Conservation (phyloP, 1,139 yeast species). For the Blastobotrys arbuscula region DNA sequence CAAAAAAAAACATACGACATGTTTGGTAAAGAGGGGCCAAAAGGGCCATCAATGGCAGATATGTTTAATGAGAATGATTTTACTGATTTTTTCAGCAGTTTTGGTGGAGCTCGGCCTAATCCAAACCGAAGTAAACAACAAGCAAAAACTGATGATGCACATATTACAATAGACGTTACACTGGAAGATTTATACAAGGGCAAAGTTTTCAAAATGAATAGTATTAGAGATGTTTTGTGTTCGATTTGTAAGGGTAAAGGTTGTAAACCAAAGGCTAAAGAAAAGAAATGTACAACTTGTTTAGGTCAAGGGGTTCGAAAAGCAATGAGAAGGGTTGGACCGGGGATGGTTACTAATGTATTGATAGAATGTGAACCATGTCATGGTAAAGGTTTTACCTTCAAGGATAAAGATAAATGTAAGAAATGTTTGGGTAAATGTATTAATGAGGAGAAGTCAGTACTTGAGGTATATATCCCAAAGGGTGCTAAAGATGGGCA, state of each 20-base stretch:
- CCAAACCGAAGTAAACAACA: slow-evolving; percentile 16
- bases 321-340: slow-evolving; percentile 61
- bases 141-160: slow-evolving; percentile 57
- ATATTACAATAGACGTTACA: slow-evolving; percentile 55
- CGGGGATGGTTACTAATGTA: slow-evolving; percentile 68
- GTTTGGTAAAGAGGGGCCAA: slow-evolving; percentile 29
- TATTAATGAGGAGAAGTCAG: slow-evolving; percentile 59
- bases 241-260: slow-evolving; percentile 70
- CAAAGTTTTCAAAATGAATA: slow-evolving; percentile 66
- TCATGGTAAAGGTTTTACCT: slow-evolving; percentile 62
- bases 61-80: slow-evolving; percentile 62
- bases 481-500: slow-evolving; percentile 65
- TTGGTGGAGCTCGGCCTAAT: slow-evolving; percentile 20
- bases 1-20: slow-evolving; percentile 53
- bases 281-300: slow-evolving; percentile 60
- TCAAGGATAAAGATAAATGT: slow-evolving; percentile 66
- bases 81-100: slow-evolving; percentile 52
- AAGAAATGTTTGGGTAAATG: slow-evolving; percentile 67
- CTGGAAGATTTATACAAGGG: slow-evolving; percentile 80
- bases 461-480: slow-evolving; percentile 70
- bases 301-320: slow-evolving; percentile 64
- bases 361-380: slow-evolving; percentile 63
- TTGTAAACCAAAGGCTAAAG: slow-evolving; percentile 54
- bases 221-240: slow-evolving; percentile 71
- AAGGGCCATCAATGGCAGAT: slow-evolving; percentile 23